These are phyloP conservation scores for Phyllosticta capitalensis DNA, from an alignment of 2,329 filamentous ascomycete genomes.

Conservation along the genomic window DNA sequence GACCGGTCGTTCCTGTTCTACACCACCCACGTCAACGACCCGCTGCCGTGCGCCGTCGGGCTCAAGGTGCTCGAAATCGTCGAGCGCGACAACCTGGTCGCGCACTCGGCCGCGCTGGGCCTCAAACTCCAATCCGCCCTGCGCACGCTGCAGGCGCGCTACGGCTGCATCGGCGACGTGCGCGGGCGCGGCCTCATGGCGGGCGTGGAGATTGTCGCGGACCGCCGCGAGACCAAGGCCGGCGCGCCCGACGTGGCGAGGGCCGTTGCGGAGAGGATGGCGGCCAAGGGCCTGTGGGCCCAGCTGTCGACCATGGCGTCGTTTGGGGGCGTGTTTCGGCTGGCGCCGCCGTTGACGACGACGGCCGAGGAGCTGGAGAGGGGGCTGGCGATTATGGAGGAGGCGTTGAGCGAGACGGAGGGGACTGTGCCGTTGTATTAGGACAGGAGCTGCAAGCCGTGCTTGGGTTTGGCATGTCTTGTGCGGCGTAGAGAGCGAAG, in stretches of 20 bases:
- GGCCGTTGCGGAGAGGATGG: constrained; percentile 39
- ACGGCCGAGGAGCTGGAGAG: constrained; percentile 32
- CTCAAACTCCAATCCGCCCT: constrained; percentile 40
- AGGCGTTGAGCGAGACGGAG: constrained; percentile 46
- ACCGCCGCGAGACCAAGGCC: constrained; percentile 38
- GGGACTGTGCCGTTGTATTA: constrained; percentile 24
- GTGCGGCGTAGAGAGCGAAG: too few species aligned
- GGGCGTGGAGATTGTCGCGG: constrained; percentile 49
- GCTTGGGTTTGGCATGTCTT: too few species aligned
- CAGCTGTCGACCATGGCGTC: constrained; percentile 46
- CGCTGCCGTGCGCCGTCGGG: constrained; percentile 50
- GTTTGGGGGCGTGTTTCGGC: constrained; percentile 49
- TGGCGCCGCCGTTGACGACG: constrained; percentile 53
- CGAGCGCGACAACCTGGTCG: constrained; percentile 44
- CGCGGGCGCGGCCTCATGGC: constrained; percentile 50
- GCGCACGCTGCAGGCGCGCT: constrained; percentile 38
- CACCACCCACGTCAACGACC: constrained; percentile 56
- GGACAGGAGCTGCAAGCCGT: too few species aligned
- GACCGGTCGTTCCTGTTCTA: constrained; percentile 47
- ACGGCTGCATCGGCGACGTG: constrained; percentile 53
- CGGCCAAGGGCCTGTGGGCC: constrained; percentile 46
- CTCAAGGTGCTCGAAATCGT: constrained; percentile 55
- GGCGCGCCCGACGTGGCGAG: constrained; percentile 41
- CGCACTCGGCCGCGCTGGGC: constrained; percentile 37
- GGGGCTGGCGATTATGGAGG: constrained; percentile 48